phyloP scores from a whole-genome alignment of 257 asterid species.

The Solanum bukasovii region DNA sequence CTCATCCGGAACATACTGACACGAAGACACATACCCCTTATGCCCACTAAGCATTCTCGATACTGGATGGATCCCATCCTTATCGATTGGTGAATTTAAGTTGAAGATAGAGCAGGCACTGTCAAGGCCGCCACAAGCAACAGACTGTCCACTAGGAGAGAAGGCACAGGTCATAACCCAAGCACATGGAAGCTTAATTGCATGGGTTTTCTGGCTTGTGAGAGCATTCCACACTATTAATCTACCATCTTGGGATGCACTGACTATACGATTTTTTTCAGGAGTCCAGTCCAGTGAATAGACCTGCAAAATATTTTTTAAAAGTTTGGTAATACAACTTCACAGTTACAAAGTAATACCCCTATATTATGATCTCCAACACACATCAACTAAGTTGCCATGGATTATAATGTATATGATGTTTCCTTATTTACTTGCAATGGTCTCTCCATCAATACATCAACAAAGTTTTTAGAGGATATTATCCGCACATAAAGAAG shows the following conservation, averaged over 20 bases:
- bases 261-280: constrained; percentile 88
- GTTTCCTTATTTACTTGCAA: background rate
- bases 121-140: constrained; percentile 97
- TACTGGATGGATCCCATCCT: constrained; percentile 76
- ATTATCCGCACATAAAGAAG: background rate
- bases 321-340: background rate
- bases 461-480: background rate
- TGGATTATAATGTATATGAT: background rate
- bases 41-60: constrained; percentile 85
- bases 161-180: constrained; percentile 99
- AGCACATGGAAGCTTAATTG: constrained; percentile 91
- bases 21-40: constrained; percentile 89
- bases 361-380: background rate
- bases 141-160: constrained; percentile 86
- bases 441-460: background rate
- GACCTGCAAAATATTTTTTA: constrained; percentile 38
- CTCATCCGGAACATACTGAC: constrained; percentile 94
- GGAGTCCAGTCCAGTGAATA: constrained; percentile 97
- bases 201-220: constrained; percentile 94
- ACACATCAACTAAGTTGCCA: background rate
- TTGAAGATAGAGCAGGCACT: constrained; percentile 91
- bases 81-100: constrained; percentile 77
- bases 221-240: constrained; percentile 98
- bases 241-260: constrained; percentile 98
- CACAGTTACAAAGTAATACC: background rate